Evolutionary conservation across 345 rosid genomes (phyloP).

Genomic region (Diplotaxis tenuifolia): DNA sequence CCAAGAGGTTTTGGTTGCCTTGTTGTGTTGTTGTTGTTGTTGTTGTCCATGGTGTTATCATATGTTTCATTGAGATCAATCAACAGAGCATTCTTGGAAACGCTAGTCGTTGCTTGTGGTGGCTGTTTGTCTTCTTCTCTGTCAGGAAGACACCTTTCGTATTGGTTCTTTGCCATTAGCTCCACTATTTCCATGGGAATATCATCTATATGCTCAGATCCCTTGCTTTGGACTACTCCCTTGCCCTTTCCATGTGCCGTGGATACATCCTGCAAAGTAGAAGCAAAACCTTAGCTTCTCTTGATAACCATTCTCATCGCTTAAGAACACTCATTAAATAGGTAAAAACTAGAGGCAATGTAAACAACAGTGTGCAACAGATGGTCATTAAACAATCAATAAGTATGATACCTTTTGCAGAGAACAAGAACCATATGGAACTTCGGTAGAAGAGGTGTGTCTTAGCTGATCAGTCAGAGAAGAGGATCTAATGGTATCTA

Average conservation of each 20-base stretch:
- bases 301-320: background rate
- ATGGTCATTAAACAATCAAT: background rate
- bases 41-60: conserved; percentile 34
- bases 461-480: conserved; percentile 40
- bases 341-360: background rate
- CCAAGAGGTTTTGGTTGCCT: conserved; percentile 40
- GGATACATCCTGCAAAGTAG: conserved; percentile 45
- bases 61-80: conserved; percentile 43
- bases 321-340: background rate
- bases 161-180: conserved; percentile 89
- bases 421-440: conserved; percentile 35
- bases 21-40: conserved; percentile 37
- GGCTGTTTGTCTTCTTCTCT: conserved; percentile 43
- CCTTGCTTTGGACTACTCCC: no score
- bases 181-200: conserved; percentile 93
- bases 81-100: conserved; percentile 30
- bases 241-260: conserved; percentile 40
- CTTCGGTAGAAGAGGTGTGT: conserved; percentile 36
- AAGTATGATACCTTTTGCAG: conserved; percentile 40
- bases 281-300: background rate
- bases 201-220: conserved; percentile 72
- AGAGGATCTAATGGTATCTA: conserved; percentile 21
- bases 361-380: background rate
- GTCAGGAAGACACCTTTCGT: conserved; percentile 83
- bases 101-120: conserved; percentile 36